These are phyloP conservation scores for Cyclanthera cordifolia DNA, from an alignment of 306 rosid genomes.

Conservation along the genomic window DNA sequence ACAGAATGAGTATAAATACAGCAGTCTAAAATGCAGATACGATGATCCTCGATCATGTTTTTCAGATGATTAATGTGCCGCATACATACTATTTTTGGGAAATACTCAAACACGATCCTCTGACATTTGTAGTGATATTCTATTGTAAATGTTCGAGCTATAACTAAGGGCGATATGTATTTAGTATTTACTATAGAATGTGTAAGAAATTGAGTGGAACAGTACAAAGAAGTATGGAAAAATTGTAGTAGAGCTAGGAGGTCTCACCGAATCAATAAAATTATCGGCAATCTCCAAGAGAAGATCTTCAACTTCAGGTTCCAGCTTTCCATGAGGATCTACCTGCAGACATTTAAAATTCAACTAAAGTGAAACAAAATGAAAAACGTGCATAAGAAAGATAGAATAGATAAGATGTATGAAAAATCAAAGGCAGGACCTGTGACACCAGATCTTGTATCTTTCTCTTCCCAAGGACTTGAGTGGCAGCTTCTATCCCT, in stretches of 20 bases:
- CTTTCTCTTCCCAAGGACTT: slow-evolving; percentile 97
- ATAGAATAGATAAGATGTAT: background rate
- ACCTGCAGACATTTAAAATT: slow-evolving; percentile 39
- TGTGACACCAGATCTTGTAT: slow-evolving; percentile 94
- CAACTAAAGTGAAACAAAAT: slow-evolving; percentile 1
- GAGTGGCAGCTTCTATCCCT: slow-evolving; percentile 96
- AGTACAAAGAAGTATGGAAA: background rate
- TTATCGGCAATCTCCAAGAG: slow-evolving; percentile 95
- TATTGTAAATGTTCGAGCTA: background rate
- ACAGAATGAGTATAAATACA: background rate
- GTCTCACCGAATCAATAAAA: slow-evolving; percentile 83
- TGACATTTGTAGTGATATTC: background rate
- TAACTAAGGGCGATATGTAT: background rate
- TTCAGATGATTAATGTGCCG: background rate
- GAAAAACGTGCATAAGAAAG: background rate
- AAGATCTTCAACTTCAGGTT: slow-evolving; percentile 75
- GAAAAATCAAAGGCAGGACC: slow-evolving; percentile 33
- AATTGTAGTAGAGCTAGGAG: slow-evolving; percentile 12
- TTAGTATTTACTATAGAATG: background rate
- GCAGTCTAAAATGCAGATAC: background rate
- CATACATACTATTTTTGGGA: background rate
- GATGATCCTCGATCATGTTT: background rate
- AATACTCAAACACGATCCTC: background rate
- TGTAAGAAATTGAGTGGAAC: slow-evolving; percentile 1
- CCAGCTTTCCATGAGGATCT: slow-evolving; percentile 78